These are phyloP conservation scores for Gyromitra esculenta DNA, from an alignment of 2,329 filamentous ascomycete species.

Conservation along the genomic window DNA sequence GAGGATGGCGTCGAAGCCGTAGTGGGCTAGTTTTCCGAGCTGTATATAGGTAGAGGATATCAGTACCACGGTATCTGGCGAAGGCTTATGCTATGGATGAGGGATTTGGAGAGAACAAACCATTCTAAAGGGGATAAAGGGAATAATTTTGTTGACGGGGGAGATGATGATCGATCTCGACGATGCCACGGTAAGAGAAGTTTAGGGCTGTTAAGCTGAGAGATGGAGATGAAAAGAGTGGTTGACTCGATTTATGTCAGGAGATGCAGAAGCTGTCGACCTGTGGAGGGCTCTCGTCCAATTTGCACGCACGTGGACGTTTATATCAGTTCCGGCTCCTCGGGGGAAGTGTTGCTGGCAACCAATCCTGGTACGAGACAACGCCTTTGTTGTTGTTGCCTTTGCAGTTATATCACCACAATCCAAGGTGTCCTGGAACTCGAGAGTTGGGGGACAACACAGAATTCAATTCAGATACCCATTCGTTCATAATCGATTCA, in stretches of 20 bases:
- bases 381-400: constrained; percentile 33
- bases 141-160: constrained; percentile 44
- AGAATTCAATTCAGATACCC: not conserved
- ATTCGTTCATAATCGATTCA: not conserved
- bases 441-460: constrained; percentile 16
- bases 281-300: constrained; percentile 21
- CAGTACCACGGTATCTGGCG: not conserved
- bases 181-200: constrained; percentile 19
- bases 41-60: constrained; percentile 60
- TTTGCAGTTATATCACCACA: not conserved
- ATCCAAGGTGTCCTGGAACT: not conserved
- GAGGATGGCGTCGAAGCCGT: constrained; percentile 94
- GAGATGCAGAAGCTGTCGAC: constrained; percentile 24
- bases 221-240: constrained; percentile 23
- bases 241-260: constrained; percentile 29
- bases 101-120: constrained; percentile 33
- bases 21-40: constrained; percentile 92
- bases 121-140: constrained; percentile 48
- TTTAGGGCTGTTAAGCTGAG: constrained; percentile 17
- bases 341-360: not conserved
- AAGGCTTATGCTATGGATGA: not conserved
- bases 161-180: constrained; percentile 43
- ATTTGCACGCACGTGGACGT: constrained; percentile 23
- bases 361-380: constrained; percentile 1
- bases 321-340: constrained; percentile 5